Percentiles rank a stretch among this genome's conserved stretches.
Conservation (phyloP, 768 basidiomycete genomes). For the Mycena olivaceomarginata region DNA sequence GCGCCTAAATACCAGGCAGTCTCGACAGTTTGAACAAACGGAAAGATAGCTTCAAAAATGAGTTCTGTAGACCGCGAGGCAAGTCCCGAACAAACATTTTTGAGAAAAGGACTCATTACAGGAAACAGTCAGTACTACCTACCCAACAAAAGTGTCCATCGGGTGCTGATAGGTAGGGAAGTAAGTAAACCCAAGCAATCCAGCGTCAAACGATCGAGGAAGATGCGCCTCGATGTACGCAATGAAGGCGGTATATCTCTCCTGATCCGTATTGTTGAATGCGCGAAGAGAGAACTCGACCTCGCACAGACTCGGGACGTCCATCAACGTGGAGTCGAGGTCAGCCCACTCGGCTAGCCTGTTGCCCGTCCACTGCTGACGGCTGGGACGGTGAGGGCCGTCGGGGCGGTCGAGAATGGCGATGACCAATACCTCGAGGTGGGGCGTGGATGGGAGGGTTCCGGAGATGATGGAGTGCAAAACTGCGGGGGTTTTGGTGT, state of each 20-base stretch:
- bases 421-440: slow-evolving; percentile 7
- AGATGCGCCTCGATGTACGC: neutral
- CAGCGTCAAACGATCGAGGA: neutral
- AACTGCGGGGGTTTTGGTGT: neutral
- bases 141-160: neutral
- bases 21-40: no score
- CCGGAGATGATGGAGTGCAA: slow-evolving; percentile 13
- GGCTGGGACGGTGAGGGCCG: neutral
- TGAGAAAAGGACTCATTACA: no score
- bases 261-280: neutral
- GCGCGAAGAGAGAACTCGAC: slow-evolving; percentile 13
- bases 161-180: neutral
- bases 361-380: neutral
- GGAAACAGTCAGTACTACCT: neutral
- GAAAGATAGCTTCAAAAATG: no score
- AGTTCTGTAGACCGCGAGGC: no score
- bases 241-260: neutral
- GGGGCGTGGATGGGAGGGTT: slow-evolving; percentile 1
- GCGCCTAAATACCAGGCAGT: no score
- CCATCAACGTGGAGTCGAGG: slow-evolving; percentile 9
- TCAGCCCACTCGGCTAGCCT: neutral
- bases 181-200: neutral
- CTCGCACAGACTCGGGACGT: neutral
- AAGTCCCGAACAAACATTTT: no score
- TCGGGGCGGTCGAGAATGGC: slow-evolving; percentile 10